A percentile compares a stretch with the other conserved stretches of the same genome.
These are phyloP conservation scores for Jamesozyma rosinii DNA, from an alignment of 805 yeast species.

Conservation along the genomic window DNA sequence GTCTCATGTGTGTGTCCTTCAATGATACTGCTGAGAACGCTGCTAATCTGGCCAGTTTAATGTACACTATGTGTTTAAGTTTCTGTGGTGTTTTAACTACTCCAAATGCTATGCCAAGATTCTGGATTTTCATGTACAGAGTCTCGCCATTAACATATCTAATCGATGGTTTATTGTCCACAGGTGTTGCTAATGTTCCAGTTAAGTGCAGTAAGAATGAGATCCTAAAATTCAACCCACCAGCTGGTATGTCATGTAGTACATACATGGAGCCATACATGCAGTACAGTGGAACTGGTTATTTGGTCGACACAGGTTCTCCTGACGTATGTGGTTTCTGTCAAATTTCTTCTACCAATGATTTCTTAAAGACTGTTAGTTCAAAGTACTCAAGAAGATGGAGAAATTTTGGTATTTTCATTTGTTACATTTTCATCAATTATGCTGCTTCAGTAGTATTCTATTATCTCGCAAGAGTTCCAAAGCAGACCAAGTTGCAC, in stretches of 20 bases:
- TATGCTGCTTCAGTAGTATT: slow-evolving; percentile 33
- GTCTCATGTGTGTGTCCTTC: slow-evolving; percentile 51
- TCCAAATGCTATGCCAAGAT: slow-evolving; percentile 52
- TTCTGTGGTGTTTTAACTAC: slow-evolving; percentile 73
- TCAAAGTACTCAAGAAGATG: slow-evolving; percentile 35
- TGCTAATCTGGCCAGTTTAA: slow-evolving; percentile 47
- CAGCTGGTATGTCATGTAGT: slow-evolving; percentile 49
- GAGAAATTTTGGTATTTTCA: slow-evolving; percentile 54
- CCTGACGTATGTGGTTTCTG: slow-evolving; percentile 53
- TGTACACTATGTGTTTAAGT: slow-evolving; percentile 53
- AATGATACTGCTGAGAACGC: slow-evolving; percentile 52
- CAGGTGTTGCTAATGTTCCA: slow-evolving; percentile 43
- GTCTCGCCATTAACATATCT: slow-evolving; percentile 62
- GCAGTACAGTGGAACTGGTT: slow-evolving; percentile 36
- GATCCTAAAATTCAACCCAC: slow-evolving; percentile 41
- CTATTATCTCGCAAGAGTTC: slow-evolving; percentile 67
- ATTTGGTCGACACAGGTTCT: slow-evolving; percentile 37
- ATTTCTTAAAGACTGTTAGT: slow-evolving; percentile 42
- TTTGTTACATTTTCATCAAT: slow-evolving; percentile 43
- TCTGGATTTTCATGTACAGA: slow-evolving; percentile 75
- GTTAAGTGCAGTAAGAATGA: slow-evolving; percentile 45
- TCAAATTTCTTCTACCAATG: slow-evolving; percentile 44
- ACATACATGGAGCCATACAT: slow-evolving; percentile 38
- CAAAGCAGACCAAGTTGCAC: slow-evolving; percentile 34
- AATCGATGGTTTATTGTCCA: slow-evolving; percentile 44